These are phyloP conservation scores for Macrolepiota fuliginosa DNA, from an alignment of 768 basidiomycete species.

Conservation along the genomic window DNA sequence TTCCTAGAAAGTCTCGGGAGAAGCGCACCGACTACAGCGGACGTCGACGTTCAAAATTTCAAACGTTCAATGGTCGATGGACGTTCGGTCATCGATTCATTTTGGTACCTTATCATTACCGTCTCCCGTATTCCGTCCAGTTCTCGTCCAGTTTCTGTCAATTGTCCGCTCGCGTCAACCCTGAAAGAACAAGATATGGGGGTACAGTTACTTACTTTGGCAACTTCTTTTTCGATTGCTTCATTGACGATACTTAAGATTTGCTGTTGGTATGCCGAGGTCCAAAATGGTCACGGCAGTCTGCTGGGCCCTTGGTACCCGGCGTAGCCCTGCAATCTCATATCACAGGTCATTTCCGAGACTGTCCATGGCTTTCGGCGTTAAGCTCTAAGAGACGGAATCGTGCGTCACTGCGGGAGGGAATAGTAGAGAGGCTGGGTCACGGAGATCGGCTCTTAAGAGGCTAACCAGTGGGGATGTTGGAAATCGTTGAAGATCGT, in stretches of 20 bases:
- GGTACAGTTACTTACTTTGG: background rate
- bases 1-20: constrained; percentile 1
- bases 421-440: too few species aligned
- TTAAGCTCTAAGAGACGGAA: background rate
- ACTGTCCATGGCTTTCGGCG: background rate
- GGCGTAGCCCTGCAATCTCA: background rate
- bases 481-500: background rate
- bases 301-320: background rate
- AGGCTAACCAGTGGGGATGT: too few species aligned
- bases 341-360: background rate
- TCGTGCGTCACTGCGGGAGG: background rate
- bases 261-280: background rate
- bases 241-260: background rate
- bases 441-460: too few species aligned
- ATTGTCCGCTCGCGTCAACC: too few species aligned
- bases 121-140: background rate
- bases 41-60: background rate
- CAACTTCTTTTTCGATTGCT: background rate
- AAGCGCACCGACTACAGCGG: background rate
- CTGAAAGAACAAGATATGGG: background rate
- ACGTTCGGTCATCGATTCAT: background rate
- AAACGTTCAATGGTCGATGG: background rate
- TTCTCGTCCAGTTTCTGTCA: background rate
- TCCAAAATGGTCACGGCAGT: background rate
- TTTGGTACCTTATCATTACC: background rate